Evolutionary conservation across 805 yeast genomes (phyloP), one percentile per base, ranked within the genome.

Genomic region (Ascoidea tarda): DNA sequence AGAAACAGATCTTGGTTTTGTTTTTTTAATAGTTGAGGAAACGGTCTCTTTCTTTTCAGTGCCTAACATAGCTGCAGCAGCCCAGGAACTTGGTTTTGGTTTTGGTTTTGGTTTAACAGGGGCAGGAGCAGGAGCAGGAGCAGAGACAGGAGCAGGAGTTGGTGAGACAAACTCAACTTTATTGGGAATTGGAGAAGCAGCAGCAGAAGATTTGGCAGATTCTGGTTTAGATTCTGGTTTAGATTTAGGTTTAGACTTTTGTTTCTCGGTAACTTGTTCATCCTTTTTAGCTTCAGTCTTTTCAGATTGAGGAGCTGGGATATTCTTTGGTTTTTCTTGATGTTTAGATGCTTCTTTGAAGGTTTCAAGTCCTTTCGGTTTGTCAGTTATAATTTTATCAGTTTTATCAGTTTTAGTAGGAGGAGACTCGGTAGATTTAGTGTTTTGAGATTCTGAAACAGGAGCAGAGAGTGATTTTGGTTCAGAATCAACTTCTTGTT

Each of bases 141-240:
- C 46, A 47, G 54, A 46, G 5, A 28, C 47, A 33, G 8, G 4
- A 10, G 44, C 44, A 38, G 44, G 14, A 38, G 47, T 21, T 46
- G 54, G 49, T 33, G 52, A 46, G 8, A 52, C 49, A 1, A 52
- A 47, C 5, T 52, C 46, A 33, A 50, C 46, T 32, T 33, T 33
- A 42, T 50, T 50, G 46, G 46, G 31, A 28, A 14, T 46, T 6
- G 54, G 49, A n/a, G 21, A 31, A 16, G 46, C 6, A 32, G 33
- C 6, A n/a, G 46, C 31, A n/a, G 46, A 38, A 31, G 6, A 45
- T 46, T 44, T 42, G 6, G 2, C 8, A 6, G 48, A 28, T 31
- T 47, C 44, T 12, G 48, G 21, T 6, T 16, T 38, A 50, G 42
- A 32, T 12, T 31, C 33, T n/a, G 51, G 42, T 28, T 38, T 16